Base-by-base conservation (phyloP, 495 filamentous ascomycete species). In the Trichocladium antarcticum region DNA sequence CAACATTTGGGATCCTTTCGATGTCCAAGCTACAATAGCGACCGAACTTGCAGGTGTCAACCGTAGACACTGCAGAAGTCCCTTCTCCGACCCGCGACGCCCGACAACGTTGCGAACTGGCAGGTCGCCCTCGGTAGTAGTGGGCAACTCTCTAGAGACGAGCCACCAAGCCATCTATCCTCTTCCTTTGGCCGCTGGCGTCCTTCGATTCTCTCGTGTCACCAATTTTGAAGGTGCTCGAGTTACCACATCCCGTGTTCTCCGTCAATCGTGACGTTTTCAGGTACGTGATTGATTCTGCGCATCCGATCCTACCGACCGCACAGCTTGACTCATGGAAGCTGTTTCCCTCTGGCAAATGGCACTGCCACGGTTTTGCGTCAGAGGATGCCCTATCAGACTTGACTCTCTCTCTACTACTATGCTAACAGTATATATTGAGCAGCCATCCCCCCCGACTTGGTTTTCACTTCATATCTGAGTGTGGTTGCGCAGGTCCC, bases 151-250 rank as follows among this genome's bases (percentile, higher is more conserved):
- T 50, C 55, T 44, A 46, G 55, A 62, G 63, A 66, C 57, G 60
- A 60, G 57, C 57, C 62, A 61, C 59, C 67, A 59, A 56, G 51
- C 52, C 55, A 47, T 52, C 55, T 34, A 38, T 45, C 47, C 34
- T 43, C 42, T 53, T 43, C 49, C 48, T 51, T 57, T 67, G 74
- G 74, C 69, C 74, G 74, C 73, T 67, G 73, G 74, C 73, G 72
- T 68, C 74, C 72, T 73, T 73, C 64, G 53, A 66, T 70, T 73
- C 67, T 64, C 59, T 61, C 47, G 50, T 58, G 57, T 57, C 53
- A 65, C 63, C 64, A 1, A 64, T 65, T 64, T 68, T 70, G 28
- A 54, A 57, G 36, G 41, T 21, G 40, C 41, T 36, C 34, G 14
- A 39, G 41, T 40, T 12, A 15, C 36, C 17, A 22, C 35, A 39